These are phyloP conservation scores for Kitagawia praeruptora DNA, from an alignment of 129 eudicot genomes.

Conservation along the genomic window DNA sequence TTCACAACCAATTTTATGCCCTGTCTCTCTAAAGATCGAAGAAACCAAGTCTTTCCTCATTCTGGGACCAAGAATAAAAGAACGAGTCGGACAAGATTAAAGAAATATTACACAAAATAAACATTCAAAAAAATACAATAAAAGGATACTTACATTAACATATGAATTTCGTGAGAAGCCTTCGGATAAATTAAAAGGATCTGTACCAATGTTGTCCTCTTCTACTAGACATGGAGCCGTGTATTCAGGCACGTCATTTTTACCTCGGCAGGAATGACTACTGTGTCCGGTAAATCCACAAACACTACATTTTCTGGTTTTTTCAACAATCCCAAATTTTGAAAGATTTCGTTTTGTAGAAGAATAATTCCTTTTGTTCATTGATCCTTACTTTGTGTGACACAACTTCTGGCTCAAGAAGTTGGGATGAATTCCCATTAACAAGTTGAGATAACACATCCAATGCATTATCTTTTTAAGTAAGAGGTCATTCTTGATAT, in stretches of 20 bases:
- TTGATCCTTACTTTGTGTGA: not conserved
- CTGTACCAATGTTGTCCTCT: not conserved
- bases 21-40: not conserved
- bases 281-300: not conserved
- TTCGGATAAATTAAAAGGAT: not conserved
- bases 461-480: not conserved
- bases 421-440: not conserved
- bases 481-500: not conserved
- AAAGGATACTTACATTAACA: not conserved
- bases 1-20: not conserved
- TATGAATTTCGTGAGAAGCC: not conserved
- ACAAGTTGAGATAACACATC: not conserved
- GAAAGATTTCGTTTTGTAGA: not conserved
- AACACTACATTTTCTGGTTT: not conserved
- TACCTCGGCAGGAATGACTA: not conserved
- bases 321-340: not conserved
- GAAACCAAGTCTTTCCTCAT: not conserved
- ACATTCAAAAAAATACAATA: no score
- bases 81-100: not conserved
- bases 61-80: not conserved
- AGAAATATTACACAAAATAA: not conserved
- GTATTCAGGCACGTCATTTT: not conserved
- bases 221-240: not conserved
- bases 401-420: not conserved
- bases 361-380: not conserved